Percentiles rank a stretch among this genome's conserved stretches.
Conservation (phyloP, 495 filamentous ascomycete genomes). For the Daldinia loculata region DNA sequence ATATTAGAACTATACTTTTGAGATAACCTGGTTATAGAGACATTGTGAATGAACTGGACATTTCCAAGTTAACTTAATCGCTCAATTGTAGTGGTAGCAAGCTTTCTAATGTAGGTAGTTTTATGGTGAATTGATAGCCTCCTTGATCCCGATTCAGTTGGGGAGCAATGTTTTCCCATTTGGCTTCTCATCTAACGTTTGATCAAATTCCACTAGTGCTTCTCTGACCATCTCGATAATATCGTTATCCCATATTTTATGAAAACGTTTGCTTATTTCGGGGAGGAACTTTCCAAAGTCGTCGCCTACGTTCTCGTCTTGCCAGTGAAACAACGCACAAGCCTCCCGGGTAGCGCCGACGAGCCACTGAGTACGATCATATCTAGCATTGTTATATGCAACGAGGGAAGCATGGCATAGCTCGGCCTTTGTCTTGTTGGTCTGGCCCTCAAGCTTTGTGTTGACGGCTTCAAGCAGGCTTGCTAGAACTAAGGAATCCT, state of each 20-base stretch:
- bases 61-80: background rate
- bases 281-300: conserved; percentile 46
- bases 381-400: conserved; percentile 50
- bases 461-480: conserved; percentile 48
- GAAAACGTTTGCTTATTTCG: conserved; percentile 45
- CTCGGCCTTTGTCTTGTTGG: conserved; percentile 9
- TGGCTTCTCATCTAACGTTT: conserved; percentile 1
- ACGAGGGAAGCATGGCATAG: conserved; percentile 47
- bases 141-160: background rate
- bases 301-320: conserved; percentile 37
- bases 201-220: conserved; percentile 19
- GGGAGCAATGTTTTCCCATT: background rate
- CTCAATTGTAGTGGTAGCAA: background rate
- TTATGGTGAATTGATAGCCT: background rate
- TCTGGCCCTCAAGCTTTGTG: conserved; percentile 14
- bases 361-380: conserved; percentile 51
- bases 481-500: conserved; percentile 60
- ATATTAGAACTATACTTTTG: background rate
- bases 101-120: background rate
- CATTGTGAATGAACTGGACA: background rate
- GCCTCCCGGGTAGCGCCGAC: conserved; percentile 49
- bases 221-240: conserved; percentile 46
- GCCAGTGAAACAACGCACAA: conserved; percentile 54
- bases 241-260: conserved; percentile 54
- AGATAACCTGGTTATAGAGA: background rate